Base-by-base conservation (phyloP, 768 basidiomycete species). In the Kwoniella dendrophila region DNA sequence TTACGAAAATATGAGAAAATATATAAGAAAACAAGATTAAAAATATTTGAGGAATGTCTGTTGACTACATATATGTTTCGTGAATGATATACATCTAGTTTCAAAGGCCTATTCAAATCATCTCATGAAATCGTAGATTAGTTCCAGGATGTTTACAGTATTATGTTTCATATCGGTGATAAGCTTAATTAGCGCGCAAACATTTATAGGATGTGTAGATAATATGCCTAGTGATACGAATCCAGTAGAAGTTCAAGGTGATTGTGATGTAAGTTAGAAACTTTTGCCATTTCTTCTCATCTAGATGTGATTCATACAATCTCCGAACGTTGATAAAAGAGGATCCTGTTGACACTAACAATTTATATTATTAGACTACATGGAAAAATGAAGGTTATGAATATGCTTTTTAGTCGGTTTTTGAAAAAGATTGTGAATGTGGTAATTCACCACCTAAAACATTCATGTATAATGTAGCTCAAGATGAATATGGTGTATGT, bases 381-480 rank as follows among this genome's bases (percentile, higher is more conserved):
- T 51, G 49, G n/a, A 51, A 51, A 22, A 20, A 32, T 32, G 10
- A n/a, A 34, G 49, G 49, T 4, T 51, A 51, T 22, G 49, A 51
- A 51, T 51, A 51, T 30, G 20, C 49, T 14, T 51, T 51, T 22
- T 51, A 32, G 49, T 32, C 29, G 16, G 18, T 16, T 16, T 51
- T 32, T 16, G 49, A 51, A 51, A 34, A 18, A 11, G 49, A 51
- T 22, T 51, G 49, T 51, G 27, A 32, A 34, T 51, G 49, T 51
- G 49, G 49, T 18, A 51, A 51, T 51, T 33, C 49, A 51, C 49
- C 49, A 3, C 49, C 49, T 16, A 51, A 51, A 22, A 51, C 49
- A 7, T 51, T 51, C 49, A 51, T 51, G 49, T 51, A 51, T 33
- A 51, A 51, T 26, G 32, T 51, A 29, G 29, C 30, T n/a, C 30